phyloP scores from a whole-genome alignment of 495 filamentous ascomycete genomes.

The Gamarada debralockiae region DNA sequence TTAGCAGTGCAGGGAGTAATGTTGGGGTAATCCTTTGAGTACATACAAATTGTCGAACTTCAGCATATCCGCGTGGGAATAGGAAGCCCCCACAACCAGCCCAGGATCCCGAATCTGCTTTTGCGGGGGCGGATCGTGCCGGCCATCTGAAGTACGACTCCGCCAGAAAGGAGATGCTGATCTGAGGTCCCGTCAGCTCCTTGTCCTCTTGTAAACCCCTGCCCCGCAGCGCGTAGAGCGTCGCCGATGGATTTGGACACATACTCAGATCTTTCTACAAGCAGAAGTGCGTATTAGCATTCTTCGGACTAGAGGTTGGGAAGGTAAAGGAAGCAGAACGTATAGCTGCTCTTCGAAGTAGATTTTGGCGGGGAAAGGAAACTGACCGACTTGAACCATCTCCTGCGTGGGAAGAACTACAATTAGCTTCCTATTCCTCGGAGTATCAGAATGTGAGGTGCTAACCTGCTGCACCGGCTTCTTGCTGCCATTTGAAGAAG shows the following conservation, averaged over 20 bases:
- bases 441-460: constrained; percentile 6
- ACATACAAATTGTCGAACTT: constrained; percentile 61
- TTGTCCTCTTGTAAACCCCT: neutral
- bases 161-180: constrained; percentile 90
- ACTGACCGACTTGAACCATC: constrained; percentile 97
- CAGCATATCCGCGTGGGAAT: constrained; percentile 92
- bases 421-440: constrained; percentile 18
- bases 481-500: constrained; percentile 55
- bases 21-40: neutral
- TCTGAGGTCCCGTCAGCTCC: constrained; percentile 38
- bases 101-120: constrained; percentile 60
- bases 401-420: constrained; percentile 53
- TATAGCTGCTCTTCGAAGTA: neutral
- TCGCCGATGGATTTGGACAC: constrained; percentile 3
- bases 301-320: neutral
- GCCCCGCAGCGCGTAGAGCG: neutral
- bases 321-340: neutral
- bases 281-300: constrained; percentile 12
- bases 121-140: constrained; percentile 43
- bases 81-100: constrained; percentile 89
- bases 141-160: constrained; percentile 43
- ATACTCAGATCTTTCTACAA: constrained; percentile 29
- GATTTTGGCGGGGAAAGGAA: constrained; percentile 4
- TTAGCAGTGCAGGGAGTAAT: constrained; percentile 5
- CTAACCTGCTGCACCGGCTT: constrained; percentile 73